Percentiles rank a stretch among this genome's conserved stretches.
Conservation (phyloP, 768 basidiomycete genomes). For the Lactarius vividus region DNA sequence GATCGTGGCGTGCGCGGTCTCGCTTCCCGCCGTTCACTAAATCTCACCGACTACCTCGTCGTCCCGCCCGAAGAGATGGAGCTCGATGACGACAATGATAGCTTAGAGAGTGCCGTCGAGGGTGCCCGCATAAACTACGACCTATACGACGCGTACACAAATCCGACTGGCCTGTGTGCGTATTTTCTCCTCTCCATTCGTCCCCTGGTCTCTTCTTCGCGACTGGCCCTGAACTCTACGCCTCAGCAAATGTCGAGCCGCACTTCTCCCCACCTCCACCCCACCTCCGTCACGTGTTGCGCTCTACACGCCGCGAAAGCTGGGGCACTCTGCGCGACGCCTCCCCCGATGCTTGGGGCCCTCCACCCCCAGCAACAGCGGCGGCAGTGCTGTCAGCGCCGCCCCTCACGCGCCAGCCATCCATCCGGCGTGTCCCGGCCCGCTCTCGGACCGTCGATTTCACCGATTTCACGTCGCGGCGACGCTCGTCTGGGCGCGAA, state of each 20-base stretch:
- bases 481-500: slow-evolving; percentile 50
- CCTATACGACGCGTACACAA: slow-evolving; percentile 57
- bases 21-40: slow-evolving; percentile 29
- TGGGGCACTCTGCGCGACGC: slow-evolving; percentile 20
- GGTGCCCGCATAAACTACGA: slow-evolving; percentile 59
- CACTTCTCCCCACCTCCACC: slow-evolving; percentile 16
- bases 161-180: slow-evolving; percentile 14
- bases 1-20: slow-evolving; percentile 28
- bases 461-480: slow-evolving; percentile 65
- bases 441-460: slow-evolving; percentile 62
- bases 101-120: slow-evolving; percentile 49
- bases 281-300: slow-evolving; percentile 16
- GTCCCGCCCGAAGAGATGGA: slow-evolving; percentile 55
- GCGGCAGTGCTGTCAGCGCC: slow-evolving; percentile 21
- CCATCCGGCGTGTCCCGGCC: slow-evolving; percentile 53
- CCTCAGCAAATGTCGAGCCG: slow-evolving; percentile 5
- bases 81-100: slow-evolving; percentile 59
- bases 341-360: slow-evolving; percentile 22
- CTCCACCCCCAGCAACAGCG: slow-evolving; percentile 9
- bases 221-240: neutral
- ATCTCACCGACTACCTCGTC: slow-evolving; percentile 52
- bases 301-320: slow-evolving; percentile 20
- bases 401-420: slow-evolving; percentile 52
- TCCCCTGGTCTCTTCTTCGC: neutral
- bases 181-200: neutral